Base-by-base conservation (phyloP, 2,329 filamentous ascomycete genomes). In the Aspergillus cejpii region DNA sequence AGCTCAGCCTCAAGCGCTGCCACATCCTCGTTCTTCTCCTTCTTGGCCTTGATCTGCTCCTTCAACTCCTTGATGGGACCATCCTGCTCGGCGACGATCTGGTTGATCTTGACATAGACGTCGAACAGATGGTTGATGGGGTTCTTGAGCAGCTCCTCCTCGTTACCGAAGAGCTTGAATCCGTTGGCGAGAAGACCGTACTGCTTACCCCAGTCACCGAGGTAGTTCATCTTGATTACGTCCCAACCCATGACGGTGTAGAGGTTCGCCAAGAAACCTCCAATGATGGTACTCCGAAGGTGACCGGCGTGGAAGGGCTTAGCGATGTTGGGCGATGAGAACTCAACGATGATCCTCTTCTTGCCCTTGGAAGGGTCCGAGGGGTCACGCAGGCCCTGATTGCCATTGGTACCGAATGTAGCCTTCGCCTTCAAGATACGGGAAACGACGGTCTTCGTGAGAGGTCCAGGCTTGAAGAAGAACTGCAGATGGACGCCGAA, bases 121-220 rank as follows among this genome's bases (percentile, higher is more conserved):
- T 83, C 76, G 53, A 82, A 82, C 31, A 83, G 65, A 60, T 83
- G 80, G 57, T 78, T 79, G 55, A 83, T 81, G 1, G 80, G 79
- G 58, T 83, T 78, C 56, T 74, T 74, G 41, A 72, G 63, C 27
- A 83, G 67, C 54, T 76, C 74, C 52, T 80, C 77, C 61, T 83
- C 79, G 47, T 70, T 75, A 37, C 80, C 80, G 50, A 78, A 83
- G 52, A 73, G 71, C 56, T 80, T 74, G 60, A 79, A 84, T 1
- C 80, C 80, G 45, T 81, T 75, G 7, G 78, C 79, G 40, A 82
- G 66, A 26, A 84, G 70, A 56, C 80, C 80, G 49, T 82, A 83
- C 62, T 83, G 80, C 70, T 82, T 83, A 41, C 80, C 80, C 80
- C 80, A 84, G 58, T 84, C 80, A 49, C 80, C 80, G 3, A 83